These are phyloP conservation scores for Scleroderma citrinum DNA, from an alignment of 768 basidiomycete species.

Conservation along the genomic window DNA sequence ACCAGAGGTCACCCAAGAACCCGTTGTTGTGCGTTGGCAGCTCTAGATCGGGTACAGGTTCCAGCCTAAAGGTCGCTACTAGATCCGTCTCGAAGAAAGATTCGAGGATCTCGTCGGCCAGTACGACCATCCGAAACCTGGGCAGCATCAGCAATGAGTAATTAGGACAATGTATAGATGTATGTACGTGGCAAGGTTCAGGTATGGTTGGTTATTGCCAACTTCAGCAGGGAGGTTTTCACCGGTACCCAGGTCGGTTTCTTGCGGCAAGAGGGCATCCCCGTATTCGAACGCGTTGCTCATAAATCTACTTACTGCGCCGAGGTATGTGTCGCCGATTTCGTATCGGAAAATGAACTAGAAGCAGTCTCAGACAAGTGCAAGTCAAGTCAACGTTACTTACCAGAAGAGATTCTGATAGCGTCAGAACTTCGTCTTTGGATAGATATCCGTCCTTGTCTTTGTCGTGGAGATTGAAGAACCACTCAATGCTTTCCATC, in stretches of 20 bases:
- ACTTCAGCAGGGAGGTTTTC: slow-evolving; percentile 42
- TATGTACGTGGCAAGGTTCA: slow-evolving; percentile 80
- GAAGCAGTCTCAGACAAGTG: slow-evolving; percentile 5
- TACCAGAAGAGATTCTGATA: slow-evolving; percentile 92
- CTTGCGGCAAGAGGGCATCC: slow-evolving; percentile 73
- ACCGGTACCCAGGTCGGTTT: slow-evolving; percentile 26
- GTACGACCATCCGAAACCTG: slow-evolving; percentile 97
- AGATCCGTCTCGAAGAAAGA: slow-evolving; percentile 95
- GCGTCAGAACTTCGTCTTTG: slow-evolving; percentile 92
- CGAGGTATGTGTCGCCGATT: slow-evolving; percentile 92
- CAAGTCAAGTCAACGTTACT: slow-evolving; percentile 18
- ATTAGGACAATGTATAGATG: neutral
- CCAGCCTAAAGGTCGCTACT: slow-evolving; percentile 79
- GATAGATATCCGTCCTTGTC: slow-evolving; percentile 94
- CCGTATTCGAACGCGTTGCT: slow-evolving; percentile 98
- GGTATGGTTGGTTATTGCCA: slow-evolving; percentile 81
- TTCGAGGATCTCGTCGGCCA: slow-evolving; percentile 94
- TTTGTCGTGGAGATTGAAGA: slow-evolving; percentile 93
- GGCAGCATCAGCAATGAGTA: slow-evolving; percentile 7
- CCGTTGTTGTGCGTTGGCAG: slow-evolving; percentile 52
- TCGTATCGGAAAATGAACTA: slow-evolving; percentile 99
- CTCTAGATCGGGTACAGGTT: slow-evolving; percentile 63
- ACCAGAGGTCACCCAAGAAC: slow-evolving; percentile 80
- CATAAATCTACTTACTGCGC: slow-evolving; percentile 95
- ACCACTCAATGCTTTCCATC: slow-evolving; percentile 99